Conservation (phyloP, 495 filamentous ascomycete species). For the Stereocaulon alpinum region DNA sequence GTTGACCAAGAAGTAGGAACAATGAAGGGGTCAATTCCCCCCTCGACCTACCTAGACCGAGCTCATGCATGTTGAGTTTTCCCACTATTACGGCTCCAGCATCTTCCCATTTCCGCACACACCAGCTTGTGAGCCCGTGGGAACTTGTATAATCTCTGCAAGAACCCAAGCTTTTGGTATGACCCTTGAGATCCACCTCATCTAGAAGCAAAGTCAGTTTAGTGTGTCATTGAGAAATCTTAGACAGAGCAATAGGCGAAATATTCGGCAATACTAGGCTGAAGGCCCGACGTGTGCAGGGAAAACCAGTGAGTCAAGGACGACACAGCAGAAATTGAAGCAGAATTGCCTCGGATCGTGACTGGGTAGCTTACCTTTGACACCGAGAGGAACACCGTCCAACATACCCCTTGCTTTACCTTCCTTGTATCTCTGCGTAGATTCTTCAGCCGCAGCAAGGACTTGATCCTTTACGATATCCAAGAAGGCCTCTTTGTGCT, state of each 20-base stretch:
- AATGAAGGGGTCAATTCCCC: background rate
- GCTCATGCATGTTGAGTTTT: slow-evolving; percentile 86
- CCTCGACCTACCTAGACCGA: slow-evolving; percentile 51
- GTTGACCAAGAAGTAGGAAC: background rate
- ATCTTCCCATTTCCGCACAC: slow-evolving; percentile 62
- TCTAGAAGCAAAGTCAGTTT: slow-evolving; percentile 31
- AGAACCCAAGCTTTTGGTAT: slow-evolving; percentile 54
- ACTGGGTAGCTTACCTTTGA: slow-evolving; percentile 39
- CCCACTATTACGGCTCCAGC: slow-evolving; percentile 74
- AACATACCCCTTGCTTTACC: slow-evolving; percentile 54
- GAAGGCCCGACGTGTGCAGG: background rate
- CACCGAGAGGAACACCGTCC: slow-evolving; percentile 77
- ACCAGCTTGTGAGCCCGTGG: slow-evolving; percentile 56
- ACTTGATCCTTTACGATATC: slow-evolving; percentile 49
- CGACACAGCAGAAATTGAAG: background rate
- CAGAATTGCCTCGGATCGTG: background rate
- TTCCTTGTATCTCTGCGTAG: slow-evolving; percentile 56
- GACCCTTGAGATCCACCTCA: slow-evolving; percentile 67
- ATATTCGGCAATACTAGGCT: background rate
- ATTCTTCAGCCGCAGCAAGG: slow-evolving; percentile 56
- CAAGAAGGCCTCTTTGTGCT: slow-evolving; percentile 62
- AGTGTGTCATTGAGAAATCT: background rate
- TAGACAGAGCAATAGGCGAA: background rate
- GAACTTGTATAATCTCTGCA: slow-evolving; percentile 43
- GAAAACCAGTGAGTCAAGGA: background rate